Base-by-base conservation (phyloP, 1,284 basidiomycete genomes). In the Malassezia arunalokei region DNA sequence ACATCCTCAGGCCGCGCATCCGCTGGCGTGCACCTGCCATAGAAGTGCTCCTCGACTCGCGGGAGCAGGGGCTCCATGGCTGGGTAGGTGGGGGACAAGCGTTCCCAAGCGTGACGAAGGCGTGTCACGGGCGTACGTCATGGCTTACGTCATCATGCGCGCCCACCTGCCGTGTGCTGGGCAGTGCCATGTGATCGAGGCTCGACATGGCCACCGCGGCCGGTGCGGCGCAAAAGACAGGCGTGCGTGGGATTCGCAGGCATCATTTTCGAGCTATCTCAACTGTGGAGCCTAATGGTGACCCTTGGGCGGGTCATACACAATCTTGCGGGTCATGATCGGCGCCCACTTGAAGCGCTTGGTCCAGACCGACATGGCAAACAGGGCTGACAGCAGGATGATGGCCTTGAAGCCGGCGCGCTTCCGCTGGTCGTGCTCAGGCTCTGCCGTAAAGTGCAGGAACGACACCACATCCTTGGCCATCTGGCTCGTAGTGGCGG, bases 401-500 rank as follows among this genome's bases (percentile, higher is more conserved):
- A 69, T 41, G 33, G 63, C 65, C 71, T 68, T 71, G 74, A 96
- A 78, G 64, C 92, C 91, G 73, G 84, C 84, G 80, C 89, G 88
- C 81, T 99, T 98, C 73, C 94, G 82, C 74, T 91, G 84, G 74
- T 99, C 94, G 74, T 92, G 87, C 76, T 99, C 94, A 28, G 94
- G 94, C 76, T 98, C 94, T 54, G 92, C 68, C 17, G 66, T 59
- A 66, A 74, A 76, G 58, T 64, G 62, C 56, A 98, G 77, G 84
- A 98, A 99, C 3, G 86, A 88, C 38, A 83, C 82, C 46, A 99
- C 90, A 70, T 99, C 94, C 81, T 98, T 98, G 64, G 94, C 91
- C 90, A 98, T 92, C 76, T 98, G 94, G n/a, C 87, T 87, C 8
- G 90, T 86, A 44, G 92, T 98, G 9, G 92, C 87, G 8, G 92